Percentiles rank a stretch among this genome's conserved stretches.
These are phyloP conservation scores for Cucurbita argyrosperma DNA, from an alignment of 306 rosid species.

Conservation along the genomic window DNA sequence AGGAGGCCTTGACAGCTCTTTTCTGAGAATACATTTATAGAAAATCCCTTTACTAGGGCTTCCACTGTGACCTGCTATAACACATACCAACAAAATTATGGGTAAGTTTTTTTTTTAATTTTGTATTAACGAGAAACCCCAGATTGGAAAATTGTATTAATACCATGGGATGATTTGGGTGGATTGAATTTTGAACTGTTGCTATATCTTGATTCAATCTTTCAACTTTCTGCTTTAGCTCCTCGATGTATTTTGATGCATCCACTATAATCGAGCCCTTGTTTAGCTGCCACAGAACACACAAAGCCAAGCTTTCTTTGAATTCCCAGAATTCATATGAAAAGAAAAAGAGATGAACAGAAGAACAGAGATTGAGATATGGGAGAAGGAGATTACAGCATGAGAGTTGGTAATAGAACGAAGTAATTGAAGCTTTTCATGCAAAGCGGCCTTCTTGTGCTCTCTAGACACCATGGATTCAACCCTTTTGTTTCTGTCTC, in stretches of 20 bases:
- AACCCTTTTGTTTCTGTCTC: not conserved
- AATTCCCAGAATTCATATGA: not conserved
- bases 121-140: not conserved
- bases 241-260: constrained; percentile 81
- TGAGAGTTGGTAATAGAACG: constrained; percentile 91
- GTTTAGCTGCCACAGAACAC: constrained; percentile 35
- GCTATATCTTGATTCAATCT: constrained; percentile 56
- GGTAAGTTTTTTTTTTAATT: no score
- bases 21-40: constrained; percentile 52
- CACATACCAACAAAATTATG: constrained; percentile 11
- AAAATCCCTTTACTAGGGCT: constrained; percentile 72
- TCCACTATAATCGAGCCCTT: constrained; percentile 68
- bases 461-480: constrained; percentile 68
- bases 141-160: not conserved
- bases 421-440: constrained; percentile 92
- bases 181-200: no score
- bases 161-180: constrained; percentile 43
- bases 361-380: constrained; percentile 1
- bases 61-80: constrained; percentile 67
- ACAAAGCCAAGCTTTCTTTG: not conserved
- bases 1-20: constrained; percentile 70
- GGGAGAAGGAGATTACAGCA: constrained; percentile 56
- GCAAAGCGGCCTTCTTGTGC: constrained; percentile 70
- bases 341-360: not conserved
- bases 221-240: constrained; percentile 72